Conservation (phyloP, 495 filamentous ascomycete species). For the Xylaria longipes region DNA sequence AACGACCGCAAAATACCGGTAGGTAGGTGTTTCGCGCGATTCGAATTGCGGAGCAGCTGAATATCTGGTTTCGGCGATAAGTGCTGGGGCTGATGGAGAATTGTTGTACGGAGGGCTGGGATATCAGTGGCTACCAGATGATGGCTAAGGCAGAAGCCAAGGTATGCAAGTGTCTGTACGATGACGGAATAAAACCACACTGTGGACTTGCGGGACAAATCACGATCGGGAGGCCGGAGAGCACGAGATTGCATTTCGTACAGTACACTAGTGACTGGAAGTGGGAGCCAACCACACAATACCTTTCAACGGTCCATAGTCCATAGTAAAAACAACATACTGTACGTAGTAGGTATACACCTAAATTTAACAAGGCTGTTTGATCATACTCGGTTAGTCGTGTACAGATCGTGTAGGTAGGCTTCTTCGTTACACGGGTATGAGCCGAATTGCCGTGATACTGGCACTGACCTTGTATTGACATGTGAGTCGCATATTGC, state of each 20-base stretch:
- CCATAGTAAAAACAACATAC: not conserved
- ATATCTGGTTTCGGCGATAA: not conserved
- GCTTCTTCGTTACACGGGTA: not conserved
- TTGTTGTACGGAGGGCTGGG: not conserved
- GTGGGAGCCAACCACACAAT: not conserved
- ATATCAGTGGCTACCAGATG: conserved; percentile 1
- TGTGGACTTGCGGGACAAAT: not conserved
- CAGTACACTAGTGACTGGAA: not conserved
- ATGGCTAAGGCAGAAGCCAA: not conserved
- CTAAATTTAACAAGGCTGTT: not conserved
- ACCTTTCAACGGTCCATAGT: not conserved
- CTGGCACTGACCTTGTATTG: not conserved
- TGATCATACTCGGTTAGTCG: not conserved
- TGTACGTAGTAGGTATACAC: too few relatives aligned
- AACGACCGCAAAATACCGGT: not conserved
- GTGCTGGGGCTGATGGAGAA: not conserved
- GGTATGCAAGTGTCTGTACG: not conserved
- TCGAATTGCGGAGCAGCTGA: conserved; percentile 3
- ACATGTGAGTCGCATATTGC: not conserved
- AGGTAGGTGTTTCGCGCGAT: too few relatives aligned
- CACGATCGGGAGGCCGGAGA: conserved; percentile 6
- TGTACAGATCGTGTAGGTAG: too few relatives aligned
- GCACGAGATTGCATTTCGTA: not conserved
- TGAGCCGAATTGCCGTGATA: not conserved
- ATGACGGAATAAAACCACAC: conserved; percentile 11